Base-by-base conservation (phyloP, 208 protist genomes). In the Wallacemonas collosoma region DNA sequence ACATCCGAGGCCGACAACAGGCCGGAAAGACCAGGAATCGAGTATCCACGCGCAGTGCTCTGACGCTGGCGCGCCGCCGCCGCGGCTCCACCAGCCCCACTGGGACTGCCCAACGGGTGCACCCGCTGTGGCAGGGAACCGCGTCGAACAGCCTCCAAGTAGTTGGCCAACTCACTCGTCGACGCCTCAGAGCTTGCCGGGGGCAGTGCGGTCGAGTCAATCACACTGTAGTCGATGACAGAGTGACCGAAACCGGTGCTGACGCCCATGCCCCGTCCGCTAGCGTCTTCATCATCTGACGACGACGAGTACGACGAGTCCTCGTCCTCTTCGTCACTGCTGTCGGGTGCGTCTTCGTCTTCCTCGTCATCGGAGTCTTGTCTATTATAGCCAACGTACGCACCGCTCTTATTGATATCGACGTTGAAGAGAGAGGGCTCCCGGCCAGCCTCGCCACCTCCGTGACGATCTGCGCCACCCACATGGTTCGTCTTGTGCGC, bases 391-490 rank as follows among this genome's bases (percentile, higher is more conserved):
- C 55, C 26, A 26, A 26, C 26, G 65, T 79, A 36, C 63, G 48
- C 67, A 57, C 71, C 77, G 63, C 64, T 65, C 39, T 76, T 68
- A 51, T 73, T 70, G 0, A 72, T 67, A 17, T 75, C 64, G 14
- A 80, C 72, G 62, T 80, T 68, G 17, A 65, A 65, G 41, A 65
- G 60, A 6, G 60, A 65, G 2, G 60, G 60, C 41, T 44, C 7
- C 41, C 60, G 60, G 39, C n/a, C 0, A 12, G 0, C 8, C 45
- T 12, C 45, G 26, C 26, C 26, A 26, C 26, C 26, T 26, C 26
- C 26, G 26, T 26, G 26, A 26, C 26, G 26, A 26, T 26, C 26
- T 26, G 26, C 26, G 26, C 26, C 26, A 26, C 26, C 26, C 26
- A 26, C 26, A 26, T 12, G 8, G 45, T 50, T 50, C 8, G 6